Conservation (phyloP, 2,329 filamentous ascomycete genomes). For the Zopfia rhizophila region DNA sequence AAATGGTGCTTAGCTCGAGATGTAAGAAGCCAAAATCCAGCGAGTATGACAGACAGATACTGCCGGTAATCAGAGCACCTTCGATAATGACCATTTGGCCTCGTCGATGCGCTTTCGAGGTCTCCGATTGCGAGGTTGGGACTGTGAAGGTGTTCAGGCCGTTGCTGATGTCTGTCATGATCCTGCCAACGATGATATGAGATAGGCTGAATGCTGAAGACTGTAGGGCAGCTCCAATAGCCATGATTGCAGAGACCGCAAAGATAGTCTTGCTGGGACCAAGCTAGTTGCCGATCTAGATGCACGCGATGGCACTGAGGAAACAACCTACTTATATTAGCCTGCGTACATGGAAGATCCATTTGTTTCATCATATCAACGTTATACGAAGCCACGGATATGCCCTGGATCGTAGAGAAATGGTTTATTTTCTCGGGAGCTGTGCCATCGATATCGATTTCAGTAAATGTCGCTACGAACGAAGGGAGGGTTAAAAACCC, state of each 20-base stretch:
- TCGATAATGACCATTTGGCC: conserved; percentile 53
- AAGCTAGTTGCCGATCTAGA: conserved; percentile 62
- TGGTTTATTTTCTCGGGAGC: conserved; percentile 26
- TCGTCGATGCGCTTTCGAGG: conserved; percentile 49
- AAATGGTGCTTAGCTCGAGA: conserved; percentile 66
- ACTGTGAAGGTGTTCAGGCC: conserved; percentile 53
- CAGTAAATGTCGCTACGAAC: conserved; percentile 58
- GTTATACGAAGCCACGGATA: conserved; percentile 26
- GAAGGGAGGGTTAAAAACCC: conserved; percentile 71
- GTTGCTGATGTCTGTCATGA: conserved; percentile 57
- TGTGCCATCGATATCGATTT: conserved; percentile 38
- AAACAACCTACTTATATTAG: conserved; percentile 1
- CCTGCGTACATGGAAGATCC: too few relatives aligned
- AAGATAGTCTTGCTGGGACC: conserved; percentile 65
- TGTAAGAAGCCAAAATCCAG: conserved; percentile 66
- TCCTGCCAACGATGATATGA: conserved; percentile 54
- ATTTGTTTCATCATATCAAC: conserved; percentile 6
- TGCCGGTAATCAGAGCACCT: conserved; percentile 51
- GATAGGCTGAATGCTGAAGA: conserved; percentile 55
- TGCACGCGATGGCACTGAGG: conserved; percentile 3
- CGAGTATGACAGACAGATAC: conserved; percentile 66
- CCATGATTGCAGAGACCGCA: conserved; percentile 65
- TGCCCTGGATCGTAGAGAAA: conserved; percentile 43
- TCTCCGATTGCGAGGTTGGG: conserved; percentile 53
- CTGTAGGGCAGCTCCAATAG: conserved; percentile 67